Base-by-base conservation (phyloP, 805 yeast species). In the Ogataea thermomethanolica region DNA sequence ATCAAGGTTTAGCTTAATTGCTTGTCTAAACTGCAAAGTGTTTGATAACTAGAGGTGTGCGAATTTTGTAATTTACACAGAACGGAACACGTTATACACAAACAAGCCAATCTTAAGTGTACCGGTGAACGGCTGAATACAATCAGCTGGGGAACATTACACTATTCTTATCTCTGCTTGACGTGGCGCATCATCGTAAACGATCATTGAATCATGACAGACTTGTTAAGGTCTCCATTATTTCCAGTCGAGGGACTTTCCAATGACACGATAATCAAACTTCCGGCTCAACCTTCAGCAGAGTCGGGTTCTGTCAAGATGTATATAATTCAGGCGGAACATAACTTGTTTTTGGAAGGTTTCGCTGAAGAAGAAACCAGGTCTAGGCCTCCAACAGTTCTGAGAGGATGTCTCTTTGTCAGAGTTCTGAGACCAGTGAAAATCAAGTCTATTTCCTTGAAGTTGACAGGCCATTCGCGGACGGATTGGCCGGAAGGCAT, bases 401-500 rank as follows among this genome's bases (percentile, higher is more conserved):
- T 90, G 25, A 71, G 98, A 39, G 98, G 98, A 2, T 77, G 89
- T 22, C 64, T 90, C 13, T 74, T 81, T 34, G 45, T 90, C 3
- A 70, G 90, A 35, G 74, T 90, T 5, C 53, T 79, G 33, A 88
- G 87, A 53, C 81, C 91, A 0, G 70, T 81, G 22, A 85, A 80
- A 57, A 66, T 90, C 45, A 86, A 84, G 59, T 58, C 74, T 13
- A 76, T 90, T 9, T 58, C 66, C 4, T 66, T 90, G 34, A 66
- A 70, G 1, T 78, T 90, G 51, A 71, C 71, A 37, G 97, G 96
- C 1, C 56, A 61, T 1, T 75, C 84, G 26, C 72, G 84, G 49
- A 90, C 96, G 0, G 96, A 90, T 45, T 90, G 97, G 96, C 97
- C 97, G 3, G 97, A 93, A 56, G 99, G 99, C 2, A 90, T 91